A percentile compares a stretch with the other conserved stretches of the same genome.
Evolutionary conservation across 768 basidiomycete species (phyloP).

Genomic region (Lactifluus subvellereus): DNA sequence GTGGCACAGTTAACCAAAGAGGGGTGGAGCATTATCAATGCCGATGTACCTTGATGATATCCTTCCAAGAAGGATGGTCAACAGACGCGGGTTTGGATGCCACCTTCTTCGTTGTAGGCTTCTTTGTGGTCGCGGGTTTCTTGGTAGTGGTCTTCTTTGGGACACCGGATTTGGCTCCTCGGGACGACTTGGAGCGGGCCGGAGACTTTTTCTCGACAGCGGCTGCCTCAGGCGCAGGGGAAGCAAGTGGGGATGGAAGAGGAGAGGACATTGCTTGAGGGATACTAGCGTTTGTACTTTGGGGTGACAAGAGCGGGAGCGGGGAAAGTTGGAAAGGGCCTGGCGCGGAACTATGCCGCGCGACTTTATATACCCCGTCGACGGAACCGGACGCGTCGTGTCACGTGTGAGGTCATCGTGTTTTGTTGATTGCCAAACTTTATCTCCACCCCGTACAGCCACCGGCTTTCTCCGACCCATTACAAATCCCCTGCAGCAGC

Average conservation of each 20-base stretch:
- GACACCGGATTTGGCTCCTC: slow-evolving; percentile 16
- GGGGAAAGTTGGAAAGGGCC: slow-evolving; percentile 14
- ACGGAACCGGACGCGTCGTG: slow-evolving; percentile 18
- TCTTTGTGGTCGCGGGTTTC: slow-evolving; percentile 19
- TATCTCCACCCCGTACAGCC: slow-evolving; percentile 21
- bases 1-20: background rate
- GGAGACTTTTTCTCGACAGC: slow-evolving; percentile 11
- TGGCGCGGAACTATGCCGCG: background rate
- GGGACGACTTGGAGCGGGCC: slow-evolving; percentile 14
- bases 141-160: slow-evolving; percentile 22
- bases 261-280: slow-evolving; percentile 20
- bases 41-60: slow-evolving; percentile 34
- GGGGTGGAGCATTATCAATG: background rate
- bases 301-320: background rate
- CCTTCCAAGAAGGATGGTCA: slow-evolving; percentile 36
- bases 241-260: slow-evolving; percentile 19
- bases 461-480: slow-evolving; percentile 1
- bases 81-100: slow-evolving; percentile 18
- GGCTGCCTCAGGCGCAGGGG: slow-evolving; percentile 6
- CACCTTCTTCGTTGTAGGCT: slow-evolving; percentile 21
- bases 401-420: slow-evolving; percentile 22
- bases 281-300: background rate
- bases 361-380: slow-evolving; percentile 25
- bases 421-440: slow-evolving; percentile 25
- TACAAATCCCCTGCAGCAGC: background rate